These are phyloP conservation scores for Pythium brassicae DNA, from an alignment of 352 stramenopile genomes.

Conservation along the genomic window DNA sequence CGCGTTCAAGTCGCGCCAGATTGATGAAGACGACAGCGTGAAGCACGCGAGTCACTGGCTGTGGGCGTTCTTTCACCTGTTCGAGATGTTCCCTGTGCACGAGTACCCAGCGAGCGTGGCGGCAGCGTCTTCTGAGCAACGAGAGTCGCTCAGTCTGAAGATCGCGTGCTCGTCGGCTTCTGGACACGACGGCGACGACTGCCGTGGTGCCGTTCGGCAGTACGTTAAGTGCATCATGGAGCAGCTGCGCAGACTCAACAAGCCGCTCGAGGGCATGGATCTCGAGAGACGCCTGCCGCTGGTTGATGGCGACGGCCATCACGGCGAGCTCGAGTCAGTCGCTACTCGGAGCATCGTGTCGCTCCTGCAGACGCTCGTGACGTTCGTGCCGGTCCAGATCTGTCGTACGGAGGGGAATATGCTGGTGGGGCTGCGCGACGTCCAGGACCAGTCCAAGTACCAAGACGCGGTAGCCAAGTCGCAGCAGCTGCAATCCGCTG, in stretches of 20 bases:
- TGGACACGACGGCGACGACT: conserved; percentile 2
- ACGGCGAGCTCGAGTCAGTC: conserved; percentile 3
- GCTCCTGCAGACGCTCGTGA: conserved; percentile 44
- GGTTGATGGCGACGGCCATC: conserved; percentile 15
- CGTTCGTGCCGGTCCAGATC: conserved; percentile 70
- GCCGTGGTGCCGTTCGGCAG: neutral
- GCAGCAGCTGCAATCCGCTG: conserved; percentile 15
- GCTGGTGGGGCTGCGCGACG: conserved; percentile 46
- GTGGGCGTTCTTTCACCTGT: conserved; percentile 40
- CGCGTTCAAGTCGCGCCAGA: no score
- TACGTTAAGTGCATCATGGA: conserved; percentile 43
- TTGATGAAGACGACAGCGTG: neutral
- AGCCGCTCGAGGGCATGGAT: conserved; percentile 39
- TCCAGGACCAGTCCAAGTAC: conserved; percentile 22
- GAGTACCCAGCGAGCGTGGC: conserved; percentile 6
- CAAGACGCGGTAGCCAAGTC: conserved; percentile 19
- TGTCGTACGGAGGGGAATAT: conserved; percentile 61
- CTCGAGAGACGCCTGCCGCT: conserved; percentile 9
- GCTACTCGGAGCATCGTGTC: conserved; percentile 11
- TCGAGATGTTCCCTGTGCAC: conserved; percentile 50
- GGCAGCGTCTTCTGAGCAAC: neutral
- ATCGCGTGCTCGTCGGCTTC: conserved; percentile 15
- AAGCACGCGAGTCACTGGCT: conserved; percentile 15
- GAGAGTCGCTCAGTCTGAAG: conserved; percentile 17
- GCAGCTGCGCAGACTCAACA: conserved; percentile 52